Evolutionary conservation across 768 basidiomycete genomes (phyloP).

Genomic region (Dioszegia crocea): DNA sequence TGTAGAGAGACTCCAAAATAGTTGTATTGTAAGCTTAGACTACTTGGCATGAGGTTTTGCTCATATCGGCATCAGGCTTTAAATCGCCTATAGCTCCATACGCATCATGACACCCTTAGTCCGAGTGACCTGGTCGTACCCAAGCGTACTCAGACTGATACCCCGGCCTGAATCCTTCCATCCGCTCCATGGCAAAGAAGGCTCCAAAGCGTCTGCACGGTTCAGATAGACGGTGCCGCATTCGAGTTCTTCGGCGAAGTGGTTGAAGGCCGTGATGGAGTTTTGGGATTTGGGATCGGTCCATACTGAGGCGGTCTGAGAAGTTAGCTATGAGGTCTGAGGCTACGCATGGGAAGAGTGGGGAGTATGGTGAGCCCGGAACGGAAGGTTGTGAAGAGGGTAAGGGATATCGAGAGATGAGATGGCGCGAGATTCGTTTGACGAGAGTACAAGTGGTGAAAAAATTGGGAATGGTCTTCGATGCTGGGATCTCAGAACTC

Average conservation of each 20-base stretch:
- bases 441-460: too few species aligned
- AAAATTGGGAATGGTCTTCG: too few species aligned
- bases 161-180: conserved; percentile 91
- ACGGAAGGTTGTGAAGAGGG: too few species aligned
- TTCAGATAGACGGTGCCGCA: conserved; percentile 94
- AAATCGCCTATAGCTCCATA: conserved; percentile 22
- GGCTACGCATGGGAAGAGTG: background rate
- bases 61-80: too few species aligned
- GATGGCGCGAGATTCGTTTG: too few species aligned
- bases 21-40: too few species aligned
- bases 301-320: conserved; percentile 82
- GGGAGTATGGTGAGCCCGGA: too few species aligned
- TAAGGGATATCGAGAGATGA: too few species aligned
- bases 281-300: conserved; percentile 64
- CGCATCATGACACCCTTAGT: conserved; percentile 49
- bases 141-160: conserved; percentile 74
- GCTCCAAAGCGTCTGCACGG: conserved; percentile 82
- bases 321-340: background rate
- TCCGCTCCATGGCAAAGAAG: conserved; percentile 89
- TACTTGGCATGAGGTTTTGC: too few species aligned
- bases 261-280: conserved; percentile 67
- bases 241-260: conserved; percentile 66
- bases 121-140: conserved; percentile 48
- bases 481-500: too few species aligned
- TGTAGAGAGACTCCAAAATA: too few species aligned